Percentiles rank a stretch among this genome's conserved stretches.
phyloP scores from a whole-genome alignment of 208 protist genomes.

The Borovskyia barvae region DNA sequence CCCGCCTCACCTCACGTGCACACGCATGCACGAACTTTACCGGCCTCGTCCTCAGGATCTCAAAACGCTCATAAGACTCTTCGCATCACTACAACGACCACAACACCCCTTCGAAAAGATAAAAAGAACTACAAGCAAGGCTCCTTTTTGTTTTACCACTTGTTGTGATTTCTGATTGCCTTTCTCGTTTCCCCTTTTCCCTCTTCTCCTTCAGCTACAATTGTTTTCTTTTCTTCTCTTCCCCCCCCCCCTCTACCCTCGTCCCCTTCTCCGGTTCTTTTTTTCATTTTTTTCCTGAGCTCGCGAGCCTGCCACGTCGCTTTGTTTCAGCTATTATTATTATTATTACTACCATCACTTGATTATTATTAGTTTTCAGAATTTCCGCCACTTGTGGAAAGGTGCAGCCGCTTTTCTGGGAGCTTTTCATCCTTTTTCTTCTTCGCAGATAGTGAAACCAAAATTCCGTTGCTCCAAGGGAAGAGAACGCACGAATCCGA shows the following conservation, averaged over 20 bases:
- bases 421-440: slow-evolving; percentile 1
- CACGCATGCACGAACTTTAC: too few relatives aligned
- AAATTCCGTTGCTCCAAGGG: too few relatives aligned
- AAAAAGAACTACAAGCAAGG: too few relatives aligned
- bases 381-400: neutral
- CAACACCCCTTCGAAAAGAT: too few relatives aligned
- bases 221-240: neutral
- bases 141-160: neutral
- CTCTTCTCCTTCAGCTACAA: neutral
- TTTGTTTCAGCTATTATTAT: neutral
- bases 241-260: neutral
- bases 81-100: too few relatives aligned
- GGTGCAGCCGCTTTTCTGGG: neutral
- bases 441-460: neutral
- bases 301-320: neutral
- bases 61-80: too few relatives aligned
- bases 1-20: too few relatives aligned
- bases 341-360: neutral
- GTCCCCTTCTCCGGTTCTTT: neutral
- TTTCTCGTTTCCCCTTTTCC: neutral
- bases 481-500: too few relatives aligned
- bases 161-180: neutral
- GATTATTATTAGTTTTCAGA: neutral
- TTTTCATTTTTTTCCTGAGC: neutral
- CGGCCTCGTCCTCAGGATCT: too few relatives aligned